Percentiles rank a stretch among this genome's conserved stretches.
These are phyloP conservation scores for Auriscalpium microsporum DNA, from an alignment of 768 basidiomycete genomes.

Conservation along the genomic window DNA sequence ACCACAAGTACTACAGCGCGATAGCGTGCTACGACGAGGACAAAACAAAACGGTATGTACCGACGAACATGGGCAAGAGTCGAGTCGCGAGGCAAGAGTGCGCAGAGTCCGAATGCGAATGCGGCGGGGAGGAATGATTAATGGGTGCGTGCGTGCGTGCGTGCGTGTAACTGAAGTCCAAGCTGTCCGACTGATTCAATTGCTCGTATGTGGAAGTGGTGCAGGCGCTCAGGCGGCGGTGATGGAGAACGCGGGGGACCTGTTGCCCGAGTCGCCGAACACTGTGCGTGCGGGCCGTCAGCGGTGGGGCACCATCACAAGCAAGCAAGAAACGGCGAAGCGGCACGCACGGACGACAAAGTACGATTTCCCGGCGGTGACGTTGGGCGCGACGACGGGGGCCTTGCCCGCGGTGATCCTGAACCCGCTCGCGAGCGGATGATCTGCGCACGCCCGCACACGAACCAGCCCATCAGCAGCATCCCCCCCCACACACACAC, in stretches of 20 bases:
- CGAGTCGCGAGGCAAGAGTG: no score
- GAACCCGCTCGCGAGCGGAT: slow-evolving; percentile 2
- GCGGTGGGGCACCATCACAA: no score
- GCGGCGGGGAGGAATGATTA: no score
- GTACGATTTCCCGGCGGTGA: neutral
- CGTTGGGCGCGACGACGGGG: neutral
- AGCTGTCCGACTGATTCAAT: no score
- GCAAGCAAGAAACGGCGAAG: neutral
- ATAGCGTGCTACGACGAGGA: no score
- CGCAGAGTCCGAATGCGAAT: no score
- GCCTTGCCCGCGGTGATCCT: neutral
- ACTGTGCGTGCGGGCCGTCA: slow-evolving; percentile 14
- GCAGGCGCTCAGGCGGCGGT: neutral
- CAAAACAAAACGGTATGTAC: no score
- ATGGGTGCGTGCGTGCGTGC: no score
- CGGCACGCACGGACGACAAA: neutral
- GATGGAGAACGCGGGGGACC: slow-evolving; percentile 27
- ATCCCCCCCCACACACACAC: neutral
- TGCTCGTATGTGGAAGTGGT: no score
- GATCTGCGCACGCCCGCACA: neutral
- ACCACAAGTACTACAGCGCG: no score
- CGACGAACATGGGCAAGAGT: no score
- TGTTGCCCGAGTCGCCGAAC: slow-evolving; percentile 31
- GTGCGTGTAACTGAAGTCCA: no score
- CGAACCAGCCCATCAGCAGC: neutral